A percentile compares a stretch with the other conserved stretches of the same genome.
These are phyloP conservation scores for Leishmania major DNA, from an alignment of 208 protist species.

Conservation along the genomic window DNA sequence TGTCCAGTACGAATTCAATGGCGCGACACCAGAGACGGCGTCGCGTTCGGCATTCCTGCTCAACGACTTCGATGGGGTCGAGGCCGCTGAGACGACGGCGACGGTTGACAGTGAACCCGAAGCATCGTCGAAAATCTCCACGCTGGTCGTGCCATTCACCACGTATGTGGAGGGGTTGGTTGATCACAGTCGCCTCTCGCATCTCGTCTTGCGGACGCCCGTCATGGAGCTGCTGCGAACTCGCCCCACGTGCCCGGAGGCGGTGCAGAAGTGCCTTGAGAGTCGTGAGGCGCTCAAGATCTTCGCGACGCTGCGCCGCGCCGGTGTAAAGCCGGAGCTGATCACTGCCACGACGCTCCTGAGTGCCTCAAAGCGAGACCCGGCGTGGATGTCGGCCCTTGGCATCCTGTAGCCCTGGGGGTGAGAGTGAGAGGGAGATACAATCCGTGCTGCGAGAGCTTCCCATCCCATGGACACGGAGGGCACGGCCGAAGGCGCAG, in stretches of 20 bases:
- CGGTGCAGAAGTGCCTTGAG: slow-evolving; percentile 36
- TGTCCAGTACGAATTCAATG: not conserved
- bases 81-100: not conserved
- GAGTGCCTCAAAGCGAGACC: slow-evolving; percentile 41
- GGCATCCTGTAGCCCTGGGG: slow-evolving; percentile 37
- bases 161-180: slow-evolving; percentile 50
- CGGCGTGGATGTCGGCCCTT: slow-evolving; percentile 51
- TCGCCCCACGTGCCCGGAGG: slow-evolving; percentile 28
- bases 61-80: not conserved
- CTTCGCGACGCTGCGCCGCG: slow-evolving; percentile 54
- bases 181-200: slow-evolving; percentile 35
- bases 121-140: not conserved
- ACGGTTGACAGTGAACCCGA: not conserved
- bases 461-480: not conserved
- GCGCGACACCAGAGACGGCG: not conserved
- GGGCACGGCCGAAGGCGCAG: not conserved
- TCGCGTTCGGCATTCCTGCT: not conserved
- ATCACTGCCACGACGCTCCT: slow-evolving; percentile 65
- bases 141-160: slow-evolving; percentile 54
- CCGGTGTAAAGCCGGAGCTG: slow-evolving; percentile 51
- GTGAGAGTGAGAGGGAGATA: not conserved
- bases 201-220: slow-evolving; percentile 61
- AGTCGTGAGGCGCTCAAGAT: slow-evolving; percentile 51
- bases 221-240: slow-evolving; percentile 25
- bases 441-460: too few relatives aligned